phyloP scores from a whole-genome alignment of 441 rosid species.

The Adansonia madagascariensis region DNA sequence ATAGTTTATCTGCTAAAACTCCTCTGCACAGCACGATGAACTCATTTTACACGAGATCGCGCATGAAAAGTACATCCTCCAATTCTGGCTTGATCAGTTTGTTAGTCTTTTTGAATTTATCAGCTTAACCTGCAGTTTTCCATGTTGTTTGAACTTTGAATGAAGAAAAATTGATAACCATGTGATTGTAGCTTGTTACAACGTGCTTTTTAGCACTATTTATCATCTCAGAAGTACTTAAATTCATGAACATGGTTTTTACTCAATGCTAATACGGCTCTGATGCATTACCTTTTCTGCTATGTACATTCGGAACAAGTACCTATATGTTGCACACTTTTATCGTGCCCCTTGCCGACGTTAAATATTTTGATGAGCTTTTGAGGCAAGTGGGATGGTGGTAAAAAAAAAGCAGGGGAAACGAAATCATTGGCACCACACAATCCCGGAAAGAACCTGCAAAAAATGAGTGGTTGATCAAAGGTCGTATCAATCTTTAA shows the following conservation, averaged over 20 bases:
- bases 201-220: background rate
- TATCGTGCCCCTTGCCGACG: background rate
- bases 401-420: background rate
- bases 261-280: background rate
- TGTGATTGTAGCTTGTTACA: background rate
- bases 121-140: background rate
- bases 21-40: background rate
- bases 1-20: background rate
- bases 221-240: background rate
- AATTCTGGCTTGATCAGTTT: background rate
- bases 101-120: background rate
- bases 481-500: slow-evolving; percentile 46
- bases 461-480: slow-evolving; percentile 40
- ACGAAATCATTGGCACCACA: slow-evolving; percentile 32
- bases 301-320: background rate
- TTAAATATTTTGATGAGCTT: too few relatives aligned
- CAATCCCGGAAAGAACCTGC: background rate
- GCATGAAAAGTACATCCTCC: background rate
- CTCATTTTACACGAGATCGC: background rate
- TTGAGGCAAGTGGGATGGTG: too few relatives aligned
- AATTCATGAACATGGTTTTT: background rate
- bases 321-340: background rate
- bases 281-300: background rate
- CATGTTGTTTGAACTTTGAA: background rate
- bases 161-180: background rate